Evolutionary conservation across 192 early-diverging fungal genomes (phyloP).

Genomic region (Anaeromyces robustus): DNA sequence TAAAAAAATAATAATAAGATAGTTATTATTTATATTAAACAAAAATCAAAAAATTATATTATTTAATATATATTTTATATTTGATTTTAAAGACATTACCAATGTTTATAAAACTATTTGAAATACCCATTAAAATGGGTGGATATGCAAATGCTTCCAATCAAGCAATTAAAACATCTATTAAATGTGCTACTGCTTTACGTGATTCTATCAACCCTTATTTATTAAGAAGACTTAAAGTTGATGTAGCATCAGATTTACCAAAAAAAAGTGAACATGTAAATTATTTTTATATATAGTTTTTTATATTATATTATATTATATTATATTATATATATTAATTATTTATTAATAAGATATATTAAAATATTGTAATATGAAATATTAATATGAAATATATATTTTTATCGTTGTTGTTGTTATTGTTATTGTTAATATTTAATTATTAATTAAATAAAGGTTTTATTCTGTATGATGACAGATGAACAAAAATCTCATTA

Average conservation of each 20-base stretch:
- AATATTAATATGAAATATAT: too few species aligned
- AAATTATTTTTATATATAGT: conserved; percentile 12
- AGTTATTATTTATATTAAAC: neutral
- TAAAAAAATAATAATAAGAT: neutral
- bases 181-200: conserved; percentile 79
- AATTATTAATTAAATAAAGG: too few species aligned
- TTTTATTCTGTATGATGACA: conserved; percentile 2
- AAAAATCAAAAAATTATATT: too few species aligned
- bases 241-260: conserved; percentile 75
- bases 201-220: conserved; percentile 89
- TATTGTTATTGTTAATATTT: too few species aligned
- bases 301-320: too few species aligned
- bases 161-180: conserved; percentile 81
- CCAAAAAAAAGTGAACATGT: conserved; percentile 82
- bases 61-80: conserved; percentile 7
- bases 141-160: conserved; percentile 84
- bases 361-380: too few species aligned
- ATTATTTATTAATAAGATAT: too few species aligned
- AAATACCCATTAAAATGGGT: conserved; percentile 79
- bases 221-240: conserved; percentile 79
- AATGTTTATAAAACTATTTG: conserved; percentile 76
- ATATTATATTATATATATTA: too few species aligned
- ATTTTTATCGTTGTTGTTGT: too few species aligned
- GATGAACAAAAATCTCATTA: conserved; percentile 27
- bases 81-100: conserved; percentile 40